phyloP scores from a whole-genome alignment of 106 monocot genomes.

The Narthecium ossifragum region DNA sequence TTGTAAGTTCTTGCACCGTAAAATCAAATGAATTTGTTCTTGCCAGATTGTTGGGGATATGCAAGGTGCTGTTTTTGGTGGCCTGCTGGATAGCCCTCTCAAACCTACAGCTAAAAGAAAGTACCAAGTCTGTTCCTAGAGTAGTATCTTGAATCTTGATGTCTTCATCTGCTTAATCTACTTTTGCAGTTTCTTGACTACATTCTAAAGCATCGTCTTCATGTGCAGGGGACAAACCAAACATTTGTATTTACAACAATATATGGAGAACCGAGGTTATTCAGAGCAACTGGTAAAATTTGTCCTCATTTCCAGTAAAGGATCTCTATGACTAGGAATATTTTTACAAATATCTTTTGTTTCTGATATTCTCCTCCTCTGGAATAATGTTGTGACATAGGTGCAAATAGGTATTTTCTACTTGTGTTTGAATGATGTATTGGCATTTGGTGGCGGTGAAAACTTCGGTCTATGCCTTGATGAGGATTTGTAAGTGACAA shows the following conservation, averaged over 20 bases:
- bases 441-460: constrained; percentile 92
- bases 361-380: not conserved
- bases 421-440: constrained; percentile 69
- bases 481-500: constrained; percentile 79
- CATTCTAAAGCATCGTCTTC: not conserved
- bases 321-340: too few relatives aligned
- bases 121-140: constrained; percentile 54
- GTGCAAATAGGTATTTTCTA: constrained; percentile 92
- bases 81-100: constrained; percentile 65
- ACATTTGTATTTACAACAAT: constrained; percentile 88
- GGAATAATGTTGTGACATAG: too few relatives aligned
- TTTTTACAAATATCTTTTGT: not conserved
- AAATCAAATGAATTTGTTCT: too few relatives aligned
- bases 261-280: constrained; percentile 85
- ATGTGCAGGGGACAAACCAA: constrained; percentile 64
- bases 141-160: too few relatives aligned
- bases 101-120: constrained; percentile 82
- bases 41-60: constrained; percentile 85
- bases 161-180: not conserved
- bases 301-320: not conserved
- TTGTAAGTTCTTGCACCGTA: too few relatives aligned
- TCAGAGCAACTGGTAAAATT: constrained; percentile 78
- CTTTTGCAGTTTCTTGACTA: not conserved
- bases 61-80: constrained; percentile 94
- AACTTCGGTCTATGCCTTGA: constrained; percentile 74